These are phyloP conservation scores for Rhizomucor miehei DNA, from an alignment of 371 early-diverging fungal genomes.

Conservation along the genomic window DNA sequence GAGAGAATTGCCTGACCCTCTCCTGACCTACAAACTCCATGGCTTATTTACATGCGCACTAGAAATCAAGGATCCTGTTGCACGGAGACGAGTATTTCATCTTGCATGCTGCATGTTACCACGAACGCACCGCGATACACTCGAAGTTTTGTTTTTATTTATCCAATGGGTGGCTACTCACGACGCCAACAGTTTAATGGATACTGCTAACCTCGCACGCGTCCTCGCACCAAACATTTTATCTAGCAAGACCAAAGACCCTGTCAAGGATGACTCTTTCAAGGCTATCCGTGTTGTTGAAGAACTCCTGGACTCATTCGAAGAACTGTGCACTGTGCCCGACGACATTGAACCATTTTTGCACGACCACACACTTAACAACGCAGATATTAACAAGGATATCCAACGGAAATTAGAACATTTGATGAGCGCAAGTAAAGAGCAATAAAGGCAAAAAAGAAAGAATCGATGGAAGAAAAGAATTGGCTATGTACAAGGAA, in stretches of 20 bases:
- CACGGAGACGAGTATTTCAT: conserved; percentile 70
- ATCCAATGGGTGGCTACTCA: conserved; percentile 83
- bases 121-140: conserved; percentile 84
- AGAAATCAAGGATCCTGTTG: conserved; percentile 48
- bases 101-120: conserved; percentile 85
- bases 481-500: too few species aligned
- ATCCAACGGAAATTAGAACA: conserved; percentile 43
- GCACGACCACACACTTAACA: conserved; percentile 34
- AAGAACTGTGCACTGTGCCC: conserved; percentile 71
- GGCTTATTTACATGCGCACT: conserved; percentile 76
- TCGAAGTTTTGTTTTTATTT: conserved; percentile 85
- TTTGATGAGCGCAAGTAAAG: conserved; percentile 17
- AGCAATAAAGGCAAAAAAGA: conserved; percentile 18
- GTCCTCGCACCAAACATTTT: conserved; percentile 94
- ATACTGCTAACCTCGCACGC: conserved; percentile 88
- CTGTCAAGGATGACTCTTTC: conserved; percentile 70
- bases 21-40: conserved; percentile 88
- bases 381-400: conserved; percentile 36
- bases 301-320: conserved; percentile 71
- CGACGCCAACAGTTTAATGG: conserved; percentile 89
- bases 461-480: not conserved
- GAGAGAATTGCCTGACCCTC: conserved; percentile 92
- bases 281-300: conserved; percentile 76
- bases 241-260: conserved; percentile 80
- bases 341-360: conserved; percentile 44